Evolutionary conservation across 768 basidiomycete genomes (phyloP).

Genomic region (Boletus insuetus): DNA sequence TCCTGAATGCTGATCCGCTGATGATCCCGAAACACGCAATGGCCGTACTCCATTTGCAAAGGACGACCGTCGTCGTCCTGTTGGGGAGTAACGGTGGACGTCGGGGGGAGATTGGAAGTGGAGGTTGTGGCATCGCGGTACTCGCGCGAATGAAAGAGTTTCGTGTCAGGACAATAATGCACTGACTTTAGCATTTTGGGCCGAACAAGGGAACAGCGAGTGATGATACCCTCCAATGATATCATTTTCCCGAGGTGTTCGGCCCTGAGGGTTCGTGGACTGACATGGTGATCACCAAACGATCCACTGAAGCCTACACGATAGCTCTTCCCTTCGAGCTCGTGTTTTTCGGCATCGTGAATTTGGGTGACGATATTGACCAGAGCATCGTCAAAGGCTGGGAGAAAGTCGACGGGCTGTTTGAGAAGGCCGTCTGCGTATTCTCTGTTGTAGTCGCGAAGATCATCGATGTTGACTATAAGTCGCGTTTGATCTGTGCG

Average conservation of each 20-base stretch:
- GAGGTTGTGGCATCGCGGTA: slow-evolving; percentile 93
- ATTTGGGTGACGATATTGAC: slow-evolving; percentile 67
- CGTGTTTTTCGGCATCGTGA: slow-evolving; percentile 78
- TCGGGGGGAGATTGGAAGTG: slow-evolving; percentile 82
- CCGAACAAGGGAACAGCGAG: slow-evolving; percentile 94
- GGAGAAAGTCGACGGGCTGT: slow-evolving; percentile 81
- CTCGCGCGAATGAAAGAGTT: slow-evolving; percentile 77
- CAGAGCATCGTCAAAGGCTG: slow-evolving; percentile 88
- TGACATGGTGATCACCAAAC: slow-evolving; percentile 98
- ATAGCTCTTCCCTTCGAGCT: slow-evolving; percentile 75
- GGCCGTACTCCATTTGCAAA: slow-evolving; percentile 89
- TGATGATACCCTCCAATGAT: slow-evolving; percentile 96
- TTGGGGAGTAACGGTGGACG: slow-evolving; percentile 83
- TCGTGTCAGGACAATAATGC: slow-evolving; percentile 90
- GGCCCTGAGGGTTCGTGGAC: slow-evolving; percentile 86
- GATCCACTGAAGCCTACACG: slow-evolving; percentile 92
- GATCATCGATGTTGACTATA: slow-evolving; percentile 92
- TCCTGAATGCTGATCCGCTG: slow-evolving; percentile 98
- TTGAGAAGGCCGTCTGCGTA: slow-evolving; percentile 87
- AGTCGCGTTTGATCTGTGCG: slow-evolving; percentile 82
- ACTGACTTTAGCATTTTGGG: slow-evolving; percentile 98
- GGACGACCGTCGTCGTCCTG: slow-evolving; percentile 86
- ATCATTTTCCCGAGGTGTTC: slow-evolving; percentile 94
- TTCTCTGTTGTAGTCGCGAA: slow-evolving; percentile 89
- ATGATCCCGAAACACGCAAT: slow-evolving; percentile 91